Conservation (phyloP, 2,329 filamentous ascomycete species). For the Aspergillus caelatus region DNA sequence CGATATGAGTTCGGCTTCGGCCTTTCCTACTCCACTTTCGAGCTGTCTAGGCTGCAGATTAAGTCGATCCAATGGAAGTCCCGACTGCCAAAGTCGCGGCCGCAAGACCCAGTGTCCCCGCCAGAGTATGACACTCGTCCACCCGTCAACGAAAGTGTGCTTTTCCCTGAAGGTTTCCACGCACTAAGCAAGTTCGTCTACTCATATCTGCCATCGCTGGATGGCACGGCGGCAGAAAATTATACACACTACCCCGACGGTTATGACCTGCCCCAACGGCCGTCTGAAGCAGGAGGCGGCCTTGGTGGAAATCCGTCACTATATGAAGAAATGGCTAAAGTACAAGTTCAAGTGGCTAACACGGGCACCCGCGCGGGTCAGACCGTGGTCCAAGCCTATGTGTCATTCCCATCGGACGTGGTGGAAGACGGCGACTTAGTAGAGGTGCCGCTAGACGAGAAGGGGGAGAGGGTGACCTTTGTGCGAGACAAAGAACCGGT, state of each 20-base stretch:
- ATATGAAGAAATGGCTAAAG: conserved; percentile 52
- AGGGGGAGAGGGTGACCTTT: conserved; percentile 12
- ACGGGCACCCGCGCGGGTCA: conserved; percentile 51
- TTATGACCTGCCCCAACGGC: conserved; percentile 54
- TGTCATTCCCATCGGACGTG: conserved; percentile 62
- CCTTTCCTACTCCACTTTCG: conserved; percentile 77
- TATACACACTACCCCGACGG: conserved; percentile 57
- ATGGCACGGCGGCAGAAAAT: conserved; percentile 49
- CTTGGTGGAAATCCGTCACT: conserved; percentile 54
- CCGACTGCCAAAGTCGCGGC: conserved; percentile 47
- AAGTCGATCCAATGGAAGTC: conserved; percentile 53
- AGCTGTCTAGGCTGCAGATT: conserved; percentile 59
- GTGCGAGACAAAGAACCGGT: conserved; percentile 41
- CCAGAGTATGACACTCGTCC: conserved; percentile 60
- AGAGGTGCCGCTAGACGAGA: conserved; percentile 12
- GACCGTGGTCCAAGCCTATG: conserved; percentile 63
- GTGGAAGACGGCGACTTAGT: conserved; percentile 26
- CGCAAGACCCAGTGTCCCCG: conserved; percentile 45
- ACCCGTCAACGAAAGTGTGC: conserved; percentile 57
- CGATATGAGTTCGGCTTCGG: conserved; percentile 87
- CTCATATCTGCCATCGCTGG: conserved; percentile 63
- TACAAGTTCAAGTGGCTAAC: conserved; percentile 52
- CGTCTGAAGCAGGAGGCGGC: conserved; percentile 69
- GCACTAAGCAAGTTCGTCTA: conserved; percentile 72
- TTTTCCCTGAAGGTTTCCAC: conserved; percentile 65